phyloP scores from a whole-genome alignment of 176 grass and related monocot genomes.

The Triticum dicoccoides region DNA sequence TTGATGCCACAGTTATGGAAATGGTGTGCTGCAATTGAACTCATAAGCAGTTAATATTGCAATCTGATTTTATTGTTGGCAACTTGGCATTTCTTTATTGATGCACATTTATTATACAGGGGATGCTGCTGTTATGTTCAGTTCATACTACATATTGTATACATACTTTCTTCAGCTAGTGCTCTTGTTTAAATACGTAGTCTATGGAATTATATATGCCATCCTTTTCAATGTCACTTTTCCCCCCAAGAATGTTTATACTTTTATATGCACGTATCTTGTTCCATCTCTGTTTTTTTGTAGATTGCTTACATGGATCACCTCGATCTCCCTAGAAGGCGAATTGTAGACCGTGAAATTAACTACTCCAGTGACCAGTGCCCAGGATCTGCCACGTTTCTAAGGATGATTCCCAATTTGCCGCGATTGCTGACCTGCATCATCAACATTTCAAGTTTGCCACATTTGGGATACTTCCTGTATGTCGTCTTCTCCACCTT shows the following conservation, averaged over 20 bases:
- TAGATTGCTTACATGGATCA: conserved; percentile 18
- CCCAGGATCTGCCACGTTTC: conserved; percentile 11
- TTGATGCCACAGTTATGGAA: not conserved
- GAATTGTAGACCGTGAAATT: conserved; percentile 1
- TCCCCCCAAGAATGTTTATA: not conserved
- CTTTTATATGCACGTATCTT: not conserved
- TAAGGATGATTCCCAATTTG: conserved; percentile 2
- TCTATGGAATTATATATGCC: not conserved
- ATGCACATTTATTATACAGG: no score
- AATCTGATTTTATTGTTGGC: no score
- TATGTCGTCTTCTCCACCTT: not conserved
- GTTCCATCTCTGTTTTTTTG: not conserved
- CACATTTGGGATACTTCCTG: not conserved
- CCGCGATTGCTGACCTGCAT: not conserved
- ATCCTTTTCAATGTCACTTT: not conserved
- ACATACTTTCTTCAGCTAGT: not conserved
- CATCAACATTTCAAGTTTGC: conserved; percentile 1
- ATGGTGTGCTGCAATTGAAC: not conserved
- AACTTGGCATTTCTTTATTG: no score
- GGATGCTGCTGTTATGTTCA: no score
- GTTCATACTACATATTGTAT: no score
- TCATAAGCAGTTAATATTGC: no score
- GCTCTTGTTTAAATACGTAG: not conserved
- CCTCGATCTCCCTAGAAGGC: not conserved
- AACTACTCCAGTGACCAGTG: not conserved